Conservation (phyloP, 1,284 basidiomycete species). For the Chiua sp. region DNA sequence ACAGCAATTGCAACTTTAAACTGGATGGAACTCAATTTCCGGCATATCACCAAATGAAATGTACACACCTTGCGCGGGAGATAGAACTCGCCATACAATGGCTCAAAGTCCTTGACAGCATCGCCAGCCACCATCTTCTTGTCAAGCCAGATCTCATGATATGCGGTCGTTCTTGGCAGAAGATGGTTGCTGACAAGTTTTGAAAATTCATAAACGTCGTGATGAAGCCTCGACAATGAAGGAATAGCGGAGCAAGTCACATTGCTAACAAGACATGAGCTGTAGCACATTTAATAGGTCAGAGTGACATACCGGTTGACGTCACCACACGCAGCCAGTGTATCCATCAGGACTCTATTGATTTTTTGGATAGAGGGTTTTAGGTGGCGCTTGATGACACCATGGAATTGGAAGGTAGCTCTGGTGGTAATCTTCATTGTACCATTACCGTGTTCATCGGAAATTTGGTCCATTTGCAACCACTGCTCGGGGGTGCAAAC, state of each 20-base stretch:
- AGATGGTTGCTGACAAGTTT: constrained; percentile 88
- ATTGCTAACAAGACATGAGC: constrained; percentile 58
- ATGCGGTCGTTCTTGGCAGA: constrained; percentile 90
- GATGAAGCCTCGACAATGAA: constrained; percentile 83
- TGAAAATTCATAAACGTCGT: constrained; percentile 87
- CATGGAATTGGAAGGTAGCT: constrained; percentile 99
- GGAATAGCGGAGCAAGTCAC: constrained; percentile 96
- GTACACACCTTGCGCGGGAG: constrained; percentile 83
- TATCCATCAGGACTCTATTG: constrained; percentile 92
- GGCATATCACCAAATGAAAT: constrained; percentile 3
- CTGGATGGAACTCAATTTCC: constrained; percentile 45
- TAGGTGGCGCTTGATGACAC: constrained; percentile 95
- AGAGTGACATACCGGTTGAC: constrained; percentile 79
- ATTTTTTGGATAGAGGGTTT: constrained; percentile 98
- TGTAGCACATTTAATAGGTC: neutral
- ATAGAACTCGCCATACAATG: constrained; percentile 97
- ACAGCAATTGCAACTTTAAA: constrained; percentile 99
- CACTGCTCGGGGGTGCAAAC: constrained; percentile 94
- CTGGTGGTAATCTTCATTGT: constrained; percentile 99
- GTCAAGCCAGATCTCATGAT: constrained; percentile 99
- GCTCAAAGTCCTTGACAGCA: constrained; percentile 93
- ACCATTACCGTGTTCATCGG: constrained; percentile 93
- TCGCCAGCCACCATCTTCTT: constrained; percentile 94
- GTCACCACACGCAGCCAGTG: constrained; percentile 97
- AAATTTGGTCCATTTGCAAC: constrained; percentile 95